These are phyloP conservation scores for Gonapodya prolifera DNA, from an alignment of 192 early-diverging fungal genomes.

Conservation along the genomic window DNA sequence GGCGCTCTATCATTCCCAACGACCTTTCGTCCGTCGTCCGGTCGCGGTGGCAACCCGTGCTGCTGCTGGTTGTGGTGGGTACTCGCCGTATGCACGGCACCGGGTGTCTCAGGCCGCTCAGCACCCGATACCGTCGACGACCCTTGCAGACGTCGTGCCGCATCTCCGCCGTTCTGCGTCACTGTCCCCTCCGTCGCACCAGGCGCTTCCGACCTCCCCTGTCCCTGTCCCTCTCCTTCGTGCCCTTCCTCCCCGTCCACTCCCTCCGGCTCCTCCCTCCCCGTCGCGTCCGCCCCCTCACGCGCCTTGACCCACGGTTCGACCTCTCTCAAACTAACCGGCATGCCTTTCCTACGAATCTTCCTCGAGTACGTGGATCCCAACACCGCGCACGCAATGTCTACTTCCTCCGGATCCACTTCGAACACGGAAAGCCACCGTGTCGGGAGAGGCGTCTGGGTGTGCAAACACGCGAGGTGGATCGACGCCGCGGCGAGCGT, in stretches of 20 bases:
- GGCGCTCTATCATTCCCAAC: no score
- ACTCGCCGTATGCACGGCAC: no score
- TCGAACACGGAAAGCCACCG: background rate
- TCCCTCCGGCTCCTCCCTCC: background rate
- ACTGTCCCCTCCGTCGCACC: no score
- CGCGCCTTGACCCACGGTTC: background rate
- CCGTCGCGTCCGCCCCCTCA: background rate
- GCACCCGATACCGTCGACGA: no score
- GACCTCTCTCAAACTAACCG: background rate
- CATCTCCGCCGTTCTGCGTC: no score
- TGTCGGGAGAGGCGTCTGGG: background rate
- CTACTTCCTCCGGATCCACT: background rate
- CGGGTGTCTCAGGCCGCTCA: no score
- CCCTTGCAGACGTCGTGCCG: no score
- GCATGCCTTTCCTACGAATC: background rate
- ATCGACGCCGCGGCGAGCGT: background rate
- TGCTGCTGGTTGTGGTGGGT: no score
- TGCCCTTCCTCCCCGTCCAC: background rate
- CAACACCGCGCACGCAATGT: background rate
- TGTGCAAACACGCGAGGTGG: background rate
- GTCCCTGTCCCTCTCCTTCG: background rate
- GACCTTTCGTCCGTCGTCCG: no score
- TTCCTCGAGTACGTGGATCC: background rate
- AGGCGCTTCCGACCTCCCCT: no score
- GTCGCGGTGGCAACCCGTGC: no score